These are phyloP conservation scores for Gossypioides kirkii DNA, from an alignment of 345 rosid genomes.

Conservation along the genomic window DNA sequence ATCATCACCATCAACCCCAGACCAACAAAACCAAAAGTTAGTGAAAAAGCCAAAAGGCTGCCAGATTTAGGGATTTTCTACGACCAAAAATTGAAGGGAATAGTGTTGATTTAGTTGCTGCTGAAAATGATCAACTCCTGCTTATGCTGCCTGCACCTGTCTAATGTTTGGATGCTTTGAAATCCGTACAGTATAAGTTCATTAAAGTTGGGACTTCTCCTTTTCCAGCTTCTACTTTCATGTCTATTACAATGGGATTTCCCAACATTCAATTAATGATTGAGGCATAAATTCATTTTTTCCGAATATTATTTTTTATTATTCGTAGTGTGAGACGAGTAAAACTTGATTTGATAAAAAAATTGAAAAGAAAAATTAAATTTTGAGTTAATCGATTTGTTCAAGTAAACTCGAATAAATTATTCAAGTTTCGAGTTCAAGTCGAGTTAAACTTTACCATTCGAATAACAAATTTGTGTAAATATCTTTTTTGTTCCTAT, in stretches of 20 bases:
- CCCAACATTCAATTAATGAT: not conserved
- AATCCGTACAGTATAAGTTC: not conserved
- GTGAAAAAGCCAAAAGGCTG: not conserved
- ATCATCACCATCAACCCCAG: not conserved
- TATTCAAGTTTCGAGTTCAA: no score
- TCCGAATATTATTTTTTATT: no score
- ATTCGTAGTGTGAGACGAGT: no score
- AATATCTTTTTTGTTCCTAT: no score
- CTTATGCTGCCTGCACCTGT: slow-evolving; percentile 1
- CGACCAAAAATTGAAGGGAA: not conserved
- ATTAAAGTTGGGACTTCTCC: not conserved
- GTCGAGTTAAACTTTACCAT: no score
- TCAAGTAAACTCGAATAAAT: no score
- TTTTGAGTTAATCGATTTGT: no score
- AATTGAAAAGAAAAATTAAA: no score
- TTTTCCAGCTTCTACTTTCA: not conserved
- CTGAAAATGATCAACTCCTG: not conserved
- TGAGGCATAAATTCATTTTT: not conserved
- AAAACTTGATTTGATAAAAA: no score
- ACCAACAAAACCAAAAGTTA: not conserved
- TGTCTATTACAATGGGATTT: not conserved
- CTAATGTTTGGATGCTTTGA: not conserved
- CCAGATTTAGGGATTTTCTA: not conserved
- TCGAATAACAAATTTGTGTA: no score
- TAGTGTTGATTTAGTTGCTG: not conserved